These are phyloP conservation scores for Melanomma pulvis-pyrius DNA, from an alignment of 495 filamentous ascomycete genomes.

Conservation along the genomic window DNA sequence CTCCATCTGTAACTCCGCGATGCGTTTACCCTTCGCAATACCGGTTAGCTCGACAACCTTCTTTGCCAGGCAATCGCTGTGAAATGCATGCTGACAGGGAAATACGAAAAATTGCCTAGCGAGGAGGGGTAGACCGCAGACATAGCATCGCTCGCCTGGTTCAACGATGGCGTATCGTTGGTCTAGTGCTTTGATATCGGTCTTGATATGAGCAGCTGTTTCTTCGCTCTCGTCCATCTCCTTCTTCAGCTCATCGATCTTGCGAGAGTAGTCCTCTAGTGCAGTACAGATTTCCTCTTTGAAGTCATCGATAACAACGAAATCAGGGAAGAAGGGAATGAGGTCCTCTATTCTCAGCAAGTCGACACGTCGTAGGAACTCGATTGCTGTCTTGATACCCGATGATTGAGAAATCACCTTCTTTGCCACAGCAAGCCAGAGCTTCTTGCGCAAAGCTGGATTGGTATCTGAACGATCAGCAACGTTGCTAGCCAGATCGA, in stretches of 20 bases:
- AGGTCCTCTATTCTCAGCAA: slow-evolving; percentile 92
- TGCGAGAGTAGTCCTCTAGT: slow-evolving; percentile 85
- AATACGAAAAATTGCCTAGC: slow-evolving; percentile 96
- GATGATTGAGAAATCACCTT: slow-evolving; percentile 84
- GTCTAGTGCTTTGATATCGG: slow-evolving; percentile 81
- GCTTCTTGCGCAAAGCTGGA: slow-evolving; percentile 79
- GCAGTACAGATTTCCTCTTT: slow-evolving; percentile 96
- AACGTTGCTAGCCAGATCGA: slow-evolving; percentile 84
- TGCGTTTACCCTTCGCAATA: slow-evolving; percentile 73
- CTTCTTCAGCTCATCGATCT: slow-evolving; percentile 84
- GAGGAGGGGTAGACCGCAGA: slow-evolving; percentile 81
- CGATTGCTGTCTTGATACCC: slow-evolving; percentile 92
- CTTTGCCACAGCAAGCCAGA: slow-evolving; percentile 92
- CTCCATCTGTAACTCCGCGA: slow-evolving; percentile 80
- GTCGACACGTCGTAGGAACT: slow-evolving; percentile 89
- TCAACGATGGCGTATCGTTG: slow-evolving; percentile 94
- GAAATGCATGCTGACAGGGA: slow-evolving; percentile 96
- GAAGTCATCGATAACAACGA: slow-evolving; percentile 98
- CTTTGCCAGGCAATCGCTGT: slow-evolving; percentile 85
- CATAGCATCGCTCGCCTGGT: slow-evolving; percentile 90
- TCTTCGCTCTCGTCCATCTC: slow-evolving; percentile 94
- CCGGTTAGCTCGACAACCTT: slow-evolving; percentile 77
- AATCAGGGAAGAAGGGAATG: slow-evolving; percentile 98
- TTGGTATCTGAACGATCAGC: slow-evolving; percentile 84
- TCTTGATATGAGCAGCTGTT: slow-evolving; percentile 85